Evolutionary conservation across 805 yeast genomes (phyloP).

Genomic region (Cyberlindnera americana): DNA sequence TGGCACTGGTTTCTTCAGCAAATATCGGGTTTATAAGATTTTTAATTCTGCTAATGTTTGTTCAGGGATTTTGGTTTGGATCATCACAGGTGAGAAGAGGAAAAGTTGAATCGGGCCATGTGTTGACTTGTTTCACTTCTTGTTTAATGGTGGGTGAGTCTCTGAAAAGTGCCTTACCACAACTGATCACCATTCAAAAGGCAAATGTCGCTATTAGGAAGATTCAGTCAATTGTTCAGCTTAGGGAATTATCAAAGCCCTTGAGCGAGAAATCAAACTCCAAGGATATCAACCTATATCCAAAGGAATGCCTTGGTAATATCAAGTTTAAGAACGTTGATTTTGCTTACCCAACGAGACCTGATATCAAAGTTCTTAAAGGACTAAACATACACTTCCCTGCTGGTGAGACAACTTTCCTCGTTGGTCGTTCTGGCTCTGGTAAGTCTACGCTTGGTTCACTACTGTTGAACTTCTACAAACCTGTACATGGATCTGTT

Average conservation of each 20-base stretch:
- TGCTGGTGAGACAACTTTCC: slow-evolving; percentile 47
- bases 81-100: slow-evolving; percentile 54
- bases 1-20: slow-evolving; percentile 45
- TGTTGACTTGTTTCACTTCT: slow-evolving; percentile 79
- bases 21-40: slow-evolving; percentile 57
- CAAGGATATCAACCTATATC: slow-evolving; percentile 24
- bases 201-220: slow-evolving; percentile 66
- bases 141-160: slow-evolving; percentile 70
- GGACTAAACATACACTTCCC: slow-evolving; percentile 44
- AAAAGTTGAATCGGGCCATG: slow-evolving; percentile 52
- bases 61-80: slow-evolving; percentile 94
- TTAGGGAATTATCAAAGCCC: no score
- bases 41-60: slow-evolving; percentile 69
- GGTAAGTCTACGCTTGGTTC: slow-evolving; percentile 85
- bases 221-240: slow-evolving; percentile 39
- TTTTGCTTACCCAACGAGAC: slow-evolving; percentile 63
- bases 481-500: slow-evolving; percentile 49
- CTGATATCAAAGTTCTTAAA: slow-evolving; percentile 42
- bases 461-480: slow-evolving; percentile 59
- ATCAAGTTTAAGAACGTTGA: slow-evolving; percentile 53
- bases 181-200: slow-evolving; percentile 60
- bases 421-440: slow-evolving; percentile 87
- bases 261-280: no score
- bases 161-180: slow-evolving; percentile 50
- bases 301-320: slow-evolving; percentile 39